phyloP scores from a whole-genome alignment of 768 basidiomycete genomes.

The Serendipita sp. region DNA sequence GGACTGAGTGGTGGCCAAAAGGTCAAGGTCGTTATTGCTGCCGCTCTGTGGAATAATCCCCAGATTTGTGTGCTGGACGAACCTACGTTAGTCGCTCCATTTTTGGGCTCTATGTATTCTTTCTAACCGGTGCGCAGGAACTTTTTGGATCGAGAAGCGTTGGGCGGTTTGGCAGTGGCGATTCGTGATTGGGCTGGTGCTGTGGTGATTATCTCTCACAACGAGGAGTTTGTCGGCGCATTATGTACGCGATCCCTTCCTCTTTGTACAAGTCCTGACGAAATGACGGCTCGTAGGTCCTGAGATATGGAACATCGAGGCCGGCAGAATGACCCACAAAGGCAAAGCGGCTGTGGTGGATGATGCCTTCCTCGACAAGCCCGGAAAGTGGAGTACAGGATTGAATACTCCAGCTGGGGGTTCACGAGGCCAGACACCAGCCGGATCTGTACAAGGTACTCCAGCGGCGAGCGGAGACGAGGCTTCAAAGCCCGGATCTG shows the following conservation, averaged over 20 bases:
- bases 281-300: conserved; percentile 34
- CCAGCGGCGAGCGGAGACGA: conserved; percentile 70
- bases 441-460: conserved; percentile 53
- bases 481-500: conserved; percentile 24
- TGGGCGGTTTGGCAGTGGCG: conserved; percentile 87
- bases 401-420: conserved; percentile 46
- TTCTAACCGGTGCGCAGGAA: conserved; percentile 72
- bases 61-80: conserved; percentile 38
- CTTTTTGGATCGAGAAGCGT: conserved; percentile 91
- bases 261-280: conserved; percentile 14
- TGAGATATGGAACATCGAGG: conserved; percentile 91
- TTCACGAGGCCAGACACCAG: conserved; percentile 56
- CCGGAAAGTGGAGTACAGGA: conserved; percentile 45
- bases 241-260: conserved; percentile 43
- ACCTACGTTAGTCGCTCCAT: background rate
- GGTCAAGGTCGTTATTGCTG: conserved; percentile 90
- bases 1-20: conserved; percentile 97
- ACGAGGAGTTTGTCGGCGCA: conserved; percentile 71
- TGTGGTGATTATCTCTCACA: conserved; percentile 94
- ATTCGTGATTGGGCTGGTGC: conserved; percentile 93
- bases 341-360: conserved; percentile 80
- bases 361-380: conserved; percentile 59
- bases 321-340: conserved; percentile 68
- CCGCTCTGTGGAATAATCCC: conserved; percentile 92
- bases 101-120: conserved; percentile 46